phyloP scores from a whole-genome alignment of 768 basidiomycete species.

The Tubosaeta sp. region DNA sequence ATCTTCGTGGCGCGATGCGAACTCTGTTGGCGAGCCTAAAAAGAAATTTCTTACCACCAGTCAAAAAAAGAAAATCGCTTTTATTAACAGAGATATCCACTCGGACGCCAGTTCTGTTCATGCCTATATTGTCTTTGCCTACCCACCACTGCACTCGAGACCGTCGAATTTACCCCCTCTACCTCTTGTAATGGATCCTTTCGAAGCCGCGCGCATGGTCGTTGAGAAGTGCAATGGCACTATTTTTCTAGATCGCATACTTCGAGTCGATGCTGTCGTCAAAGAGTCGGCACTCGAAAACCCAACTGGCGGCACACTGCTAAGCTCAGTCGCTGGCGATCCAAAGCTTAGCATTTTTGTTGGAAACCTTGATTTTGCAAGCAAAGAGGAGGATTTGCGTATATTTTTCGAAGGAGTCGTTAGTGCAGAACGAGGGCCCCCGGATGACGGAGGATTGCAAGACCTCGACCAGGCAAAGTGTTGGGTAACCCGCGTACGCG shows the following conservation, averaged over 20 bases:
- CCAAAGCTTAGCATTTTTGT: conserved; percentile 86
- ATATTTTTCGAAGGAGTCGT: conserved; percentile 81
- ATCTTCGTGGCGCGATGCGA: conserved; percentile 51
- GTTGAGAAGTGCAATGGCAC: conserved; percentile 64
- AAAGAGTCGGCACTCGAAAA: conserved; percentile 23
- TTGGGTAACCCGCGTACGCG: conserved; percentile 84
- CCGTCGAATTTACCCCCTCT: conserved; percentile 51
- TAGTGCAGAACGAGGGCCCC: conserved; percentile 62
- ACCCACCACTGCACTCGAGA: conserved; percentile 44
- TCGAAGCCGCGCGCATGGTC: conserved; percentile 60
- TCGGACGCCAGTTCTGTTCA: conserved; percentile 69
- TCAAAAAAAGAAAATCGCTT: conserved; percentile 91
- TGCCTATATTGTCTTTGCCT: conserved; percentile 89
- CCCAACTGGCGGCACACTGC: conserved; percentile 15
- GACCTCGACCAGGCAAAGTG: conserved; percentile 36
- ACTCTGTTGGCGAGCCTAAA: conserved; percentile 40
- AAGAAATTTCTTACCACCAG: conserved; percentile 72
- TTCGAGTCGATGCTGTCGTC: conserved; percentile 73
- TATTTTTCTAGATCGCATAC: conserved; percentile 67
- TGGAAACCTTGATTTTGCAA: conserved; percentile 88
- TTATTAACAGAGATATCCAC: conserved; percentile 92
- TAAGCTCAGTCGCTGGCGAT: conserved; percentile 41
- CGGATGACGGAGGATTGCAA: conserved; percentile 30
- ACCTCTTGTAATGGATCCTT: conserved; percentile 54
- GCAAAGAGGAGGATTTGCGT: conserved; percentile 86